phyloP scores from a whole-genome alignment of 2,329 filamentous ascomycete genomes.

The Byssochlamys sp. region DNA sequence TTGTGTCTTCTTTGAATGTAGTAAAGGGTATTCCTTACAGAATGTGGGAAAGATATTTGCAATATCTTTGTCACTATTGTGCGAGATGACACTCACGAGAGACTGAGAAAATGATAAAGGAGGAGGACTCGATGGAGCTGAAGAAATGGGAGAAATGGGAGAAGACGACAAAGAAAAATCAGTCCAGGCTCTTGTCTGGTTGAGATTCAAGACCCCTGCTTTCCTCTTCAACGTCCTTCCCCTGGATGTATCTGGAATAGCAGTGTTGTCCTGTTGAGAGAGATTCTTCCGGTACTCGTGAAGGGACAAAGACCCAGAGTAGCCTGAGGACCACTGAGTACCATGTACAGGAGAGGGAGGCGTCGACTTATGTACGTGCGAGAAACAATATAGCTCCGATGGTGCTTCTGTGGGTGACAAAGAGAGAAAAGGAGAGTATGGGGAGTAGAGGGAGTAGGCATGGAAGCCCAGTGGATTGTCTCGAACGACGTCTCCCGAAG shows the following conservation, averaged over 20 bases:
- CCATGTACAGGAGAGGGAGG: not conserved
- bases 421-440: not conserved
- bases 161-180: conserved; percentile 16
- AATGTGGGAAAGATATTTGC: conserved; percentile 15
- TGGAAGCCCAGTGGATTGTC: not conserved
- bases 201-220: conserved; percentile 23
- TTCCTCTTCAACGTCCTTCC: conserved; percentile 24
- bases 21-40: conserved; percentile 7
- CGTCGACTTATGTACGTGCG: not conserved
- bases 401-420: not conserved
- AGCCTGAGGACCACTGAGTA: not conserved
- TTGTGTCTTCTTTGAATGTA: not conserved
- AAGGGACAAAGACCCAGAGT: conserved; percentile 18
- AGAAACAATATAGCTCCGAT: not conserved
- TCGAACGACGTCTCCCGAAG: not conserved
- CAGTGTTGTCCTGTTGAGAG: conserved; percentile 17
- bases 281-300: conserved; percentile 29
- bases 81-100: conserved; percentile 19
- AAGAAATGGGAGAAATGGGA: conserved; percentile 17
- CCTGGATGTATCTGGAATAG: conserved; percentile 8
- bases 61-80: conserved; percentile 19
- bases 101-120: conserved; percentile 30
- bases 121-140: conserved; percentile 24
- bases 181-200: conserved; percentile 9
- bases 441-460: not conserved